Base-by-base conservation (phyloP, 257 asterid genomes). In the Penstemon barbatus region DNA sequence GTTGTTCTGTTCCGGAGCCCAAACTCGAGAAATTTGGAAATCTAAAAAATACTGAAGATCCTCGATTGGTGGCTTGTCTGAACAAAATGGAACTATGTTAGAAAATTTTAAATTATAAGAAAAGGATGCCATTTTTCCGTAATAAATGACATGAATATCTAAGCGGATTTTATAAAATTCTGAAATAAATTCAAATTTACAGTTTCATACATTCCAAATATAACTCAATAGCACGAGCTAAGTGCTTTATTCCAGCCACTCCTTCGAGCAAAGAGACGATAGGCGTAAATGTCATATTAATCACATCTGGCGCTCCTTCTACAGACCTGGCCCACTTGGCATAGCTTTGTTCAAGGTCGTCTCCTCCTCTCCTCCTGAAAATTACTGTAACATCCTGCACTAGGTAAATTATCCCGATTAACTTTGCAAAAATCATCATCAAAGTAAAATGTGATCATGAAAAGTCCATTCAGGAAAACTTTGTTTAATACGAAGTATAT, bases 11-110 rank as follows among this genome's bases (percentile, higher is more conserved):
- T 94, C 99, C 9, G 99, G 99, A 67, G 99, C 99, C 99, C 99
- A 94, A 69, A 71, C 89, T 50, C 86, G 89, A 71, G 96, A 70
- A 75, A 94, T 94, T 85, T 94, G 99, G 77, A 91, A 94, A 81
- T 94, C 99, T 66, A 94, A 71, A 83, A 94, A 94, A 79, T 94
- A 91, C 81, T 94, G 99, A 69, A 94, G 85, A 84, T 94, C 99
- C 89, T 94, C 97, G 13, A 94, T 94, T 6, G 97, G 99, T 51
- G 99, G 99, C 80, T 94, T 94, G 83, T 91, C 99, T 94, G 97
- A 57, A 78, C 68, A 66, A 43, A 71, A 65, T 13, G 44, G 42
- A 66, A 51, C 56, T 25, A 63, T 5, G 39, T 58, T 9, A 18
- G 61, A 48, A n/a, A 39, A 65, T 25, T 49, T 68, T 13, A 63